Conservation (phyloP, 1,284 basidiomycete genomes). For the Mrakiaceae sp. region DNA sequence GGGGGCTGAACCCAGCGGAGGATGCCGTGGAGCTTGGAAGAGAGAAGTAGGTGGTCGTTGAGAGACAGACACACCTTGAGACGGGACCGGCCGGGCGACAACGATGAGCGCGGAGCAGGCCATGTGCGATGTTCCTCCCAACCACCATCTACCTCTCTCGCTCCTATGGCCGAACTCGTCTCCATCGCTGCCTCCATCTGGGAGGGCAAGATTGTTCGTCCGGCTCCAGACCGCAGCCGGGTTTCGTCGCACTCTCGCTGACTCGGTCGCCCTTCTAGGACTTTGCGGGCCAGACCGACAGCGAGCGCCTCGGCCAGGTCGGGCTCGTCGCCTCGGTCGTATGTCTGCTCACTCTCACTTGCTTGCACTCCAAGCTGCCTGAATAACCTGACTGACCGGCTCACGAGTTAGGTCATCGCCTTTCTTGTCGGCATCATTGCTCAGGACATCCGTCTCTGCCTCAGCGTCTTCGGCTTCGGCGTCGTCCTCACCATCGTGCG, state of each 20-base stretch:
- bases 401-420: slow-evolving; percentile 42
- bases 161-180: slow-evolving; percentile 1
- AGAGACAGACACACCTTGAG: too few relatives aligned
- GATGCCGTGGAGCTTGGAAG: background rate
- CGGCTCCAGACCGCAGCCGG: background rate
- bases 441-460: slow-evolving; percentile 51
- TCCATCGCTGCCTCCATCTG: background rate
- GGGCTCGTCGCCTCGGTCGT: slow-evolving; percentile 34
- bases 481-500: slow-evolving; percentile 47
- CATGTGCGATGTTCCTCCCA: background rate
- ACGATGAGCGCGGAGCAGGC: background rate
- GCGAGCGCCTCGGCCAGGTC: slow-evolving; percentile 45
- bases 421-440: slow-evolving; percentile 51
- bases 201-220: slow-evolving; percentile 11
- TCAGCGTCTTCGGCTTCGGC: slow-evolving; percentile 43
- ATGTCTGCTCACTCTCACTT: slow-evolving; percentile 26
- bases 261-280: slow-evolving; percentile 40
- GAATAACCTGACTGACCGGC: background rate
- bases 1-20: background rate
- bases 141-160: background rate
- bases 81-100: background rate
- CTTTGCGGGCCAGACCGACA: slow-evolving; percentile 55
- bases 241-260: background rate
- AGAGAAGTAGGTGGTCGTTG: background rate
- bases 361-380: background rate